phyloP scores from a whole-genome alignment of 208 protist genomes.

The Trypanosoma lewisi region DNA sequence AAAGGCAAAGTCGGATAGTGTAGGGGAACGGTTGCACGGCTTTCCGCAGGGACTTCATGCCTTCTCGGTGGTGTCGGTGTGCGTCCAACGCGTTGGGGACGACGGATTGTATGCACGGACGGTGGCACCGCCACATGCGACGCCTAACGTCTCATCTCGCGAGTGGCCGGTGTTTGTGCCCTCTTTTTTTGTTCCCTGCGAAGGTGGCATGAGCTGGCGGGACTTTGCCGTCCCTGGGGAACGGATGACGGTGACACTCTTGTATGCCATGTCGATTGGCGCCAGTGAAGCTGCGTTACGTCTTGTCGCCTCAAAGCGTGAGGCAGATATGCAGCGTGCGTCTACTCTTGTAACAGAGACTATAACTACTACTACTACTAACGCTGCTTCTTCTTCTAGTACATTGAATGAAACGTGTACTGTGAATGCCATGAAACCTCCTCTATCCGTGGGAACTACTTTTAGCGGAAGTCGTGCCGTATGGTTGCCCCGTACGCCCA shows the following conservation, averaged over 20 bases:
- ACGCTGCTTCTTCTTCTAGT: background rate
- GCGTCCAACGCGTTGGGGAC: constrained; percentile 58
- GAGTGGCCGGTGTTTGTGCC: constrained; percentile 55
- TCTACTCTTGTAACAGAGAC: constrained; percentile 8
- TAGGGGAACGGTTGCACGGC: constrained; percentile 41
- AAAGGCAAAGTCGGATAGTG: background rate
- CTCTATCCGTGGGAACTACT: constrained; percentile 23
- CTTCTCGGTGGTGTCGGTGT: constrained; percentile 50
- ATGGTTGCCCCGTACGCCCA: constrained; percentile 31
- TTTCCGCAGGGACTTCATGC: constrained; percentile 46
- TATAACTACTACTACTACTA: background rate
- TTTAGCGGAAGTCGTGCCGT: constrained; percentile 39
- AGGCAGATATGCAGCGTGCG: constrained; percentile 55
- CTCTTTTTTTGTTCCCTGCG: constrained; percentile 47
- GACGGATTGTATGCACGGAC: constrained; percentile 58
- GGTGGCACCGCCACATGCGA: constrained; percentile 22
- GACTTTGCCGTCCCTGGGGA: constrained; percentile 71
- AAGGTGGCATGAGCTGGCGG: constrained; percentile 37
- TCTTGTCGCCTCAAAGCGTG: constrained; percentile 61
- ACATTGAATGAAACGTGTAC: background rate
- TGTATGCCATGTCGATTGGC: constrained; percentile 67
- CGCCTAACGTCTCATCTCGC: constrained; percentile 8
- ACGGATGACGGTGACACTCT: constrained; percentile 61
- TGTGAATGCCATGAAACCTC: constrained; percentile 1
- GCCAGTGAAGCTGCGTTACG: constrained; percentile 62